These are phyloP conservation scores for Aspergillus tamarii DNA, from an alignment of 2,329 filamentous ascomycete genomes.

Conservation along the genomic window DNA sequence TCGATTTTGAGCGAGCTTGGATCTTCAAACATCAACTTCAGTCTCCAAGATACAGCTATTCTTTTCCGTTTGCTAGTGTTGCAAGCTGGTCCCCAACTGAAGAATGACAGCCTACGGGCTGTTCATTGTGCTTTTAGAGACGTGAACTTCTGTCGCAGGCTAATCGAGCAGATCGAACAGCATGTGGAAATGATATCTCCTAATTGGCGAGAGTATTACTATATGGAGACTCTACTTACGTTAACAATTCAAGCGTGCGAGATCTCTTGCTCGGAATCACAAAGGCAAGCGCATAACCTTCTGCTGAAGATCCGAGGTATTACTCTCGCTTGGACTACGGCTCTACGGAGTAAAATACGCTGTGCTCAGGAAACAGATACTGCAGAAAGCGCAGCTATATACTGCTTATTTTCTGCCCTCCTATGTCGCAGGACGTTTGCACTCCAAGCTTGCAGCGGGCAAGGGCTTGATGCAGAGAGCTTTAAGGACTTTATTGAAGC, in stretches of 20 bases:
- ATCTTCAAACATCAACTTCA: constrained; percentile 63
- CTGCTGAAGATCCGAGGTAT: constrained; percentile 49
- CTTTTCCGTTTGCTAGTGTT: constrained; percentile 57
- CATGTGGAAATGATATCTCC: constrained; percentile 51
- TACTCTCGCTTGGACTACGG: constrained; percentile 54
- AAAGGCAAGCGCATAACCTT: constrained; percentile 28
- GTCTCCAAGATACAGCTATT: constrained; percentile 53
- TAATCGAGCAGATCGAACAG: constrained; percentile 54
- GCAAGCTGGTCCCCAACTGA: constrained; percentile 57
- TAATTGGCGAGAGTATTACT: constrained; percentile 63
- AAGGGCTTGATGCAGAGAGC: constrained; percentile 11
- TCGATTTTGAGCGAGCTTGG: constrained; percentile 55
- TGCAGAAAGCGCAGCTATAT: constrained; percentile 45
- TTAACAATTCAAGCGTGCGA: constrained; percentile 49
- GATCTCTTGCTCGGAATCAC: constrained; percentile 27
- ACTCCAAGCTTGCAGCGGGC: constrained; percentile 10
- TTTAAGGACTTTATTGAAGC: constrained; percentile 41
- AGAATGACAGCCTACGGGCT: constrained; percentile 44
- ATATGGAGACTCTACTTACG: constrained; percentile 62
- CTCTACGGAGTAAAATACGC: constrained; percentile 52
- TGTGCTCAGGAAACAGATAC: constrained; percentile 41
- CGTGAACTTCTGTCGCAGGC: constrained; percentile 50
- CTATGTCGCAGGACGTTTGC: constrained; percentile 57
- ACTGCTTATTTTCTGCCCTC: constrained; percentile 59
- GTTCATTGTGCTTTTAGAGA: constrained; percentile 57